Evolutionary conservation across 148 eudicot species (phyloP).

Genomic region (Drosera capensis): DNA sequence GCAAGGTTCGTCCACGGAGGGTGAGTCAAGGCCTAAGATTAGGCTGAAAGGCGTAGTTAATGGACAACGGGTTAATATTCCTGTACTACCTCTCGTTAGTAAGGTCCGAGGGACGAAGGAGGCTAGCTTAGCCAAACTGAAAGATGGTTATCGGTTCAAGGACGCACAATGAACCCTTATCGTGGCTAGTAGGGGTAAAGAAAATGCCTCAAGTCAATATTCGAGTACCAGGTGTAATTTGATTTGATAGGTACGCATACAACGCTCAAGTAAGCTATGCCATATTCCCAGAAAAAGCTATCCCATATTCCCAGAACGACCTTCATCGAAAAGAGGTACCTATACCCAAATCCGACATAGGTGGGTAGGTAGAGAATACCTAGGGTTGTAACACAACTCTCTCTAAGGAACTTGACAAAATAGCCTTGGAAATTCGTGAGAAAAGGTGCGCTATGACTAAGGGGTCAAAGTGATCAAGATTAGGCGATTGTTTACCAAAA

Average conservation of each 20-base stretch:
- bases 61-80: conserved; percentile 5
- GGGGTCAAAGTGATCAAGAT: neutral
- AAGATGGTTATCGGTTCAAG: conserved; percentile 2
- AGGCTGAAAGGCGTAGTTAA: neutral
- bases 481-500: conserved; percentile 1
- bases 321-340: too few relatives aligned
- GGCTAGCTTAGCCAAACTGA: conserved; percentile 2
- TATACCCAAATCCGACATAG: too few relatives aligned
- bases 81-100: conserved; percentile 1
- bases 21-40: conserved; percentile 3
- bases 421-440: conserved; percentile 5
- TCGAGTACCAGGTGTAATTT: neutral
- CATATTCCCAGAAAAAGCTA: neutral
- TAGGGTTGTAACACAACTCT: conserved; percentile 1
- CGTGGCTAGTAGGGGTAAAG: neutral
- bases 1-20: conserved; percentile 6
- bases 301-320: too few relatives aligned
- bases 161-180: neutral
- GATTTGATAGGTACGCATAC: too few relatives aligned
- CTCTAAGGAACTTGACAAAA: conserved; percentile 11
- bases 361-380: conserved; percentile 1
- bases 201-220: neutral
- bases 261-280: neutral
- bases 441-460: conserved; percentile 3
- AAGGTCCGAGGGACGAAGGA: conserved; percentile 4